Evolutionary conservation across 345 rosid genomes (phyloP), one percentile per base, ranked within the genome.

Genomic region (Gossypium sturtianum): DNA sequence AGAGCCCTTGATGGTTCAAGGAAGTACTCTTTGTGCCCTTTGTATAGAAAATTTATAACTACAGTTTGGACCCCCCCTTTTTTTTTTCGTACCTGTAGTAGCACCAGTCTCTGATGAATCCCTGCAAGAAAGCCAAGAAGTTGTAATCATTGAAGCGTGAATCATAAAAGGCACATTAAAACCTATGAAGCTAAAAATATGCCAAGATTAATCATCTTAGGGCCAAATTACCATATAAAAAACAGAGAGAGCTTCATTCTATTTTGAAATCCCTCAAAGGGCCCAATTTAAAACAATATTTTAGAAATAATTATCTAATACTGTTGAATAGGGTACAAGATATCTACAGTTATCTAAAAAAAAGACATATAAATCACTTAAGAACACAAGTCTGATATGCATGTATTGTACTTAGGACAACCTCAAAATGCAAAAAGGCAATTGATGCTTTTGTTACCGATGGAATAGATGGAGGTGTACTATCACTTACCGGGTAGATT

Each of bases 401-500:
- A 43, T 7, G 34, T 41, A 23, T 38, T 29, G 57, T 15, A 20
- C 45, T 27, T 20, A 22, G 20, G 11, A 17, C 25, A 65, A 56
- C 27, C n/a, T 74, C 58, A 74, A 48, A 62, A 63, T 11, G 70
- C 71, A 63, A 20, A 74, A n/a, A 11, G 27, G 34, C 34, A 29
- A 49, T 22, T 54, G 10, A 69, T n/a, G 63, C 20, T 66, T 56
- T 10, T 8, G 64, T 66, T 52, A 61, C 74, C 45, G 15, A 47
- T 19, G 25, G 51, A 49, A 71, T 43, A 71, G 27, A 53, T 27
- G 63, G n/a, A 48, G 8, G 51, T 34, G 7, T 41, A 54, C 13
- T 3, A 27, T 72, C 15, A 86, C 97, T 83, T 80, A 93, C 97
- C 80, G 88, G 81, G 74, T 79, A 53, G 92, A 72, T 48, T 86